Evolutionary conservation across 306 rosid genomes (phyloP).

Genomic region (Gynostemma pentaphyllum): DNA sequence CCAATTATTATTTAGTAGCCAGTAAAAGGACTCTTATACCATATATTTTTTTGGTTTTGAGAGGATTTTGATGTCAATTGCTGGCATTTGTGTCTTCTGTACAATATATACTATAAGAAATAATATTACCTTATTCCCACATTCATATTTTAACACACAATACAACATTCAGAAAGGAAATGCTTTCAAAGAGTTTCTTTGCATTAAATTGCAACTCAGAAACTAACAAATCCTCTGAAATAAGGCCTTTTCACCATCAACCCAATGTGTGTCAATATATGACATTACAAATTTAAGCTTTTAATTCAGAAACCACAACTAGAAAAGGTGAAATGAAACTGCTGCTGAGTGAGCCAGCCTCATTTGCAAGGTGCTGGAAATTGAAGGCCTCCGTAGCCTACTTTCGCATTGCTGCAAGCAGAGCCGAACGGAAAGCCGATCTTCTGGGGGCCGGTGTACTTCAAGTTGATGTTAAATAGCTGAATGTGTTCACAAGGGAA

Average conservation of each 20-base stretch:
- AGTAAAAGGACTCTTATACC: no score
- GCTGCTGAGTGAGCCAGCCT: neutral
- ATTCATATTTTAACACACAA: neutral
- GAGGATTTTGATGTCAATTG: no score
- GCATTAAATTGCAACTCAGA: neutral
- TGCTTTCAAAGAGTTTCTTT: neutral
- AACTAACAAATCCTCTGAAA: neutral
- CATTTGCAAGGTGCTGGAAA: constrained; percentile 14
- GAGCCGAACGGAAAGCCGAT: neutral
- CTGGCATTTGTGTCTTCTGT: no score
- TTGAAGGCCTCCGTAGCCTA: constrained; percentile 11
- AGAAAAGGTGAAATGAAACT: neutral
- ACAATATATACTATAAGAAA: no score
- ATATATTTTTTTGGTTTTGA: no score
- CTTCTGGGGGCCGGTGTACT: neutral
- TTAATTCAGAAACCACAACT: neutral
- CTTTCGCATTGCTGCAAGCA: constrained; percentile 7
- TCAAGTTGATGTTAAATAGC: constrained; percentile 1
- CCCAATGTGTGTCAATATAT: neutral
- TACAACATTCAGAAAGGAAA: neutral
- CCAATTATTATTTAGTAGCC: no score
- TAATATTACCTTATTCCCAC: neutral
- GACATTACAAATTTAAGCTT: neutral
- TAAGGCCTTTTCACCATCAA: neutral
- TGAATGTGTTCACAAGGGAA: constrained; percentile 11